Evolutionary conservation across 768 basidiomycete genomes (phyloP), one percentile per base, ranked within the genome.

Genomic region (Exidia glandulosa): DNA sequence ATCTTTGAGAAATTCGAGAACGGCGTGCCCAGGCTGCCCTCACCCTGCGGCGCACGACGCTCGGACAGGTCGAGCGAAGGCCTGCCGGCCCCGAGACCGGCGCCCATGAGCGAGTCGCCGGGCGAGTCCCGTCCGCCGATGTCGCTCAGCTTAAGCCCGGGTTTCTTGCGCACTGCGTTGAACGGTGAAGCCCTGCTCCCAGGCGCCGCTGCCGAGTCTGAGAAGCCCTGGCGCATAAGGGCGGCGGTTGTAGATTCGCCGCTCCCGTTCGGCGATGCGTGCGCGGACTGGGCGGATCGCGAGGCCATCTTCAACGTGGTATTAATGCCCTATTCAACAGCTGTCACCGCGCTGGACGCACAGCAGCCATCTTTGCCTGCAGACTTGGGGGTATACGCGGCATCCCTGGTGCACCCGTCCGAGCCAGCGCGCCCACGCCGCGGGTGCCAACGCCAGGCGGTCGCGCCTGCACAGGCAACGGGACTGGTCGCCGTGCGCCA

Each of bases 1-100:
- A 96, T 94, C 74, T 87, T 91, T 62, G 85, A 83, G 72, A 97
- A 96, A 70, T 93, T 95, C 32, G 88, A 79, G 74, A 98, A 98
- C 27, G 92, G 92, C 34, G 88, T 88, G 63, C 77, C 81, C 64
- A 83, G 79, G 54, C 78, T 77, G 52, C 71, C n/a, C n/a, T n/a
- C n/a, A n/a, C n/a, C 65, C 14, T 60, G 58, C 29, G 62, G 58
- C 34, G 64, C 57, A 56, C 61, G 34, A 13, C 60, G 56, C 14
- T 30, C 27, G 13, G 60, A 58, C 36, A 33, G 29, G 27, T 66
- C 75, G 37, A 81, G 66, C 23, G 76, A 73, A 41, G 85, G 85
- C 59, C 83, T 79, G 41, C 87, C 86, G 56, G 81, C 79, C 33
- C 88, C 88, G 32, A 91, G 79, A 60, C 87, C 87, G 3, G 84